These are phyloP conservation scores for Quercus dentata DNA, from an alignment of 306 rosid genomes.

Conservation along the genomic window DNA sequence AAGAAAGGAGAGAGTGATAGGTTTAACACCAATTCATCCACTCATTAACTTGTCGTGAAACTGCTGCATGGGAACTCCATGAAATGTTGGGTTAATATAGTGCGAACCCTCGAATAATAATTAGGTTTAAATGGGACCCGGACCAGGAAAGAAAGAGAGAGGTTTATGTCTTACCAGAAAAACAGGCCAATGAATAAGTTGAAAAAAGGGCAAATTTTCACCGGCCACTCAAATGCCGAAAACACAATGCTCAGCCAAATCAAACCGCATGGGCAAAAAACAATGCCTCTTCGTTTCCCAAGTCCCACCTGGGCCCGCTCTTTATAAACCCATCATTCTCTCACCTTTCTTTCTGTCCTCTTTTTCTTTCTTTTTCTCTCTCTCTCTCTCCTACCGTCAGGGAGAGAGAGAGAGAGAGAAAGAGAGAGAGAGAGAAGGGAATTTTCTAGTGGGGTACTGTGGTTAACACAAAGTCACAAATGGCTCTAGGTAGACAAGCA, in stretches of 20 bases:
- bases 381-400: neutral
- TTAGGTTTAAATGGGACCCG: constrained; percentile 8
- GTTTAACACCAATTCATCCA: neutral
- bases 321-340: neutral
- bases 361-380: neutral
- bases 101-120: constrained; percentile 6
- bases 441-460: constrained; percentile 3
- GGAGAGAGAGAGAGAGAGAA: constrained; percentile 15
- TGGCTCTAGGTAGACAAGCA: constrained; percentile 26
- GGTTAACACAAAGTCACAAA: constrained; percentile 15
- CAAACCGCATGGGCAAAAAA: neutral
- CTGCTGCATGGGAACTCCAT: constrained; percentile 20
- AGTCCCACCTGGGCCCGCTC: neutral
- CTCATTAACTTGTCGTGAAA: neutral
- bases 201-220: constrained; percentile 33
- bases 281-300: neutral
- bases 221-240: constrained; percentile 30
- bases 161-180: constrained; percentile 16
- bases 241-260: constrained; percentile 13
- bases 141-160: constrained; percentile 13
- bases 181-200: constrained; percentile 31
- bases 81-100: constrained; percentile 16
- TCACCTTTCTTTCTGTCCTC: neutral
- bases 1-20: neutral
- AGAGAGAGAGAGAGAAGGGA: neutral